These are phyloP conservation scores for Chlorophyllum brunneum DNA, from an alignment of 768 basidiomycete species.

Conservation along the genomic window DNA sequence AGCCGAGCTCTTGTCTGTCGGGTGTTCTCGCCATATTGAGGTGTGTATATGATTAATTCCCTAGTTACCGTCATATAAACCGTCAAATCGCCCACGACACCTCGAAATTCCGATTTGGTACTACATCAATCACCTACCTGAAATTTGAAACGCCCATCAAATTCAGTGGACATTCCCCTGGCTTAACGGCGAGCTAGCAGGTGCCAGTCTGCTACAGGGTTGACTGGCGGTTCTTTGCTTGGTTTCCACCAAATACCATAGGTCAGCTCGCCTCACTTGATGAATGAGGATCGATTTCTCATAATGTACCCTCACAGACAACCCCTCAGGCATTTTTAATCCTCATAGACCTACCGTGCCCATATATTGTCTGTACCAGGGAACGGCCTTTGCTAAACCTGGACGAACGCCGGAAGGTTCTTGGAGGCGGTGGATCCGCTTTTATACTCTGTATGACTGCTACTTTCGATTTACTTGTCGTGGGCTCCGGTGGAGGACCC, in stretches of 20 bases:
- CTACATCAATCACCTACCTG: neutral
- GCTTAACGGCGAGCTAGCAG: neutral
- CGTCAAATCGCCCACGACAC: neutral
- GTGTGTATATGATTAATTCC: neutral
- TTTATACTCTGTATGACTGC: slow-evolving; percentile 27
- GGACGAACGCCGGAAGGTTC: too few species aligned
- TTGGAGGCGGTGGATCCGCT: too few species aligned
- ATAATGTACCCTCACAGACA: neutral
- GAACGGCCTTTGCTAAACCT: too few species aligned
- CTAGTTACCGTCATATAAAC: slow-evolving; percentile 1
- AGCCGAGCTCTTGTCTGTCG: too few species aligned
- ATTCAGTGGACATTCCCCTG: neutral
- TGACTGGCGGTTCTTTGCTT: neutral
- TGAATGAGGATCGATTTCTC: neutral
- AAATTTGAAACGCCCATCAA: slow-evolving; percentile 6
- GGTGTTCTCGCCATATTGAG: too few species aligned
- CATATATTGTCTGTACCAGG: slow-evolving; percentile 4
- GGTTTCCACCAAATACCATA: neutral
- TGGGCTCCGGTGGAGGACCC: slow-evolving; percentile 86
- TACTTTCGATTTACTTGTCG: slow-evolving; percentile 70
- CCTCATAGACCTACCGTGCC: too few species aligned
- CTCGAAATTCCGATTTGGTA: slow-evolving; percentile 1
- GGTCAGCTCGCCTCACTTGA: slow-evolving; percentile 4
- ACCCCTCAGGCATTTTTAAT: too few species aligned
- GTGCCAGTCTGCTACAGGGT: neutral